phyloP scores from a whole-genome alignment of 2,329 filamentous ascomycete genomes.

The Epicoccum nigrum region DNA sequence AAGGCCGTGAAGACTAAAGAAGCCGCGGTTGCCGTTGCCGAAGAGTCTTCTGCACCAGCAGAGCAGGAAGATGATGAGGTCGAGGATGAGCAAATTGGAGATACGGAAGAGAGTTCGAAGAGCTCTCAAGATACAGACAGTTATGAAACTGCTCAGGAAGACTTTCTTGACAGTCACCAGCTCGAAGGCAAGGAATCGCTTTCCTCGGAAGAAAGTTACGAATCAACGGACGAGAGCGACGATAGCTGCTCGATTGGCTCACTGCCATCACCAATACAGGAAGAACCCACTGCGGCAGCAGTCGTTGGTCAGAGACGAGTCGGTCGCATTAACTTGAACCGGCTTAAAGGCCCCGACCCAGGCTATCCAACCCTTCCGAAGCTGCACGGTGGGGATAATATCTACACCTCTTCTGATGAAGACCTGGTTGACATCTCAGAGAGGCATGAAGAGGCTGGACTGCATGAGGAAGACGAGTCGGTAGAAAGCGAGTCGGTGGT shows the following conservation, averaged over 20 bases:
- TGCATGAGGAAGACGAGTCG: neutral
- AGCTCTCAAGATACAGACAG: conserved; percentile 28
- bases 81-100: neutral
- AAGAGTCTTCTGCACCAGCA: conserved; percentile 18
- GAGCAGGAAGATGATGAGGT: conserved; percentile 23
- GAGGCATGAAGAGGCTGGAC: neutral
- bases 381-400: neutral
- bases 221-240: conserved; percentile 11
- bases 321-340: conserved; percentile 29
- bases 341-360: conserved; percentile 21
- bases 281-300: neutral
- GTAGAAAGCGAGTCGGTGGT: neutral
- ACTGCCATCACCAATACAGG: neutral
- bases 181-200: conserved; percentile 22
- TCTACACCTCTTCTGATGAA: neutral
- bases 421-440: conserved; percentile 1
- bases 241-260: neutral
- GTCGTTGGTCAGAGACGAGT: conserved; percentile 17
- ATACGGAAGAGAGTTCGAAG: conserved; percentile 23
- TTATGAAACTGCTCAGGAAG: conserved; percentile 46
- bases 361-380: conserved; percentile 26
- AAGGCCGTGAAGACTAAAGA: conserved; percentile 13
- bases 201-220: conserved; percentile 6
- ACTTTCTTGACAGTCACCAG: conserved; percentile 31
- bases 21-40: conserved; percentile 10